phyloP scores from a whole-genome alignment of 169 alveolate genomes.

The Eimeria nieschulzi region DNA sequence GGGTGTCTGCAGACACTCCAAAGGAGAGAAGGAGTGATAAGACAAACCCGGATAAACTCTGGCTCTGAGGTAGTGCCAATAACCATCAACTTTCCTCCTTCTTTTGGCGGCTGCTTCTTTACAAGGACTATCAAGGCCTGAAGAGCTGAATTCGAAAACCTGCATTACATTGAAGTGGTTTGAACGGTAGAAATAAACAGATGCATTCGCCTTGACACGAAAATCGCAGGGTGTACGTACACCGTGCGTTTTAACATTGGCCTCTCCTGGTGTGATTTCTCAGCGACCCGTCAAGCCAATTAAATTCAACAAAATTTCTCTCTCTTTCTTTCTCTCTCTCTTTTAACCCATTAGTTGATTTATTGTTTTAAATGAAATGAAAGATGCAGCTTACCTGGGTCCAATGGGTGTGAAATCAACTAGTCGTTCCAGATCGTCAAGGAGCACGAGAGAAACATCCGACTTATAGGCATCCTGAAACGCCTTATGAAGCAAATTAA shows the following conservation, averaged over 20 bases:
- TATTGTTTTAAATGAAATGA: not conserved
- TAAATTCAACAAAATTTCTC: not conserved
- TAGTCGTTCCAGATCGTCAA: conserved; percentile 97
- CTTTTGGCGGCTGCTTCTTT: conserved; percentile 96
- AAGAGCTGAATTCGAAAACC: conserved; percentile 95
- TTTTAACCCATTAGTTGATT: not conserved
- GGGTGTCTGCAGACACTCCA: too few species aligned
- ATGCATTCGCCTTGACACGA: not conserved
- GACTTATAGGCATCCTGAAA: conserved; percentile 99
- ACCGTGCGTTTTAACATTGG: not conserved
- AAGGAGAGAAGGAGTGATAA: not conserved
- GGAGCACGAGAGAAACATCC: conserved; percentile 92
- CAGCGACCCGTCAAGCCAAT: not conserved
- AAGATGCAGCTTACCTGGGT: conserved; percentile 84
- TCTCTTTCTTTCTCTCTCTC: not conserved
- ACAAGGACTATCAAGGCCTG: conserved; percentile 95
- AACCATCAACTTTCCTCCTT: conserved; percentile 92
- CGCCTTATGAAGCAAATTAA: conserved; percentile 91
- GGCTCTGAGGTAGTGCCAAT: conserved; percentile 97
- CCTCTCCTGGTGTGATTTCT: not conserved
- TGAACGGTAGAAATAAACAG: not conserved
- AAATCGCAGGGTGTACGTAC: too few species aligned
- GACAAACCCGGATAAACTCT: conserved; percentile 83
- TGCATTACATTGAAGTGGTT: not conserved
- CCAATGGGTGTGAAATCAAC: conserved; percentile 98